Conservation (phyloP, 345 rosid genomes). For the Citrus sp. region DNA sequence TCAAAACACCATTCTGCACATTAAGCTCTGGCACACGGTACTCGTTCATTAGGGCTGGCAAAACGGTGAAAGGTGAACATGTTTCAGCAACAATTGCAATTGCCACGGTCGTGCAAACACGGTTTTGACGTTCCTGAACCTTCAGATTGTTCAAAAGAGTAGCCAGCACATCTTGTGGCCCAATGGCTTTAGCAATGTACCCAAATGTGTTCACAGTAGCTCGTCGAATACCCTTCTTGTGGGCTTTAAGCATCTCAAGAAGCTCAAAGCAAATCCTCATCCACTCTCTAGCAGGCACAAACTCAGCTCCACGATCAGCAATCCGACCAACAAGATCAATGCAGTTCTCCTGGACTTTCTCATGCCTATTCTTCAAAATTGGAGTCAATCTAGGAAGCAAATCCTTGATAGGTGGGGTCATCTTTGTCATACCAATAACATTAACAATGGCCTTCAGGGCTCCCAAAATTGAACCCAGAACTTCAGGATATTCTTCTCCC, state of each 20-base stretch:
- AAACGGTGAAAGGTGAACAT: conserved; percentile 92
- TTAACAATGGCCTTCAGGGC: conserved; percentile 98
- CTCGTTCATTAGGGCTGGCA: conserved; percentile 97
- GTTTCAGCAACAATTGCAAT: conserved; percentile 98
- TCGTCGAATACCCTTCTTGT: conserved; percentile 96
- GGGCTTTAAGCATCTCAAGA: conserved; percentile 99
- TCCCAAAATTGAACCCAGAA: conserved; percentile 94
- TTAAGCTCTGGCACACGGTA: conserved; percentile 98
- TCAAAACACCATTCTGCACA: conserved; percentile 96
- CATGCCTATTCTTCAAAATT: conserved; percentile 95
- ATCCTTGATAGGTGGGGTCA: conserved; percentile 99
- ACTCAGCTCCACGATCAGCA: conserved; percentile 99
- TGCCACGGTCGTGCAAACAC: conserved; percentile 99
- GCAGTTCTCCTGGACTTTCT: conserved; percentile 99
- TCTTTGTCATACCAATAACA: conserved; percentile 99
- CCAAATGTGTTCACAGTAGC: conserved; percentile 98
- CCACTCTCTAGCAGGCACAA: conserved; percentile 99
- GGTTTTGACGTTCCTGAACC: conserved; percentile 99
- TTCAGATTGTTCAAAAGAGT: conserved; percentile 94
- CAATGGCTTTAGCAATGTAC: conserved; percentile 98
- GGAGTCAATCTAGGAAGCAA: conserved; percentile 98
- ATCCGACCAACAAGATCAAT: conserved; percentile 98
- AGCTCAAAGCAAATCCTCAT: conserved; percentile 99
- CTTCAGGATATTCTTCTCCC: conserved; percentile 99
- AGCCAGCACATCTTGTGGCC: conserved; percentile 97